Evolutionary conservation across 129 eudicot species (phyloP), one percentile per base, ranked within the genome.

Genomic region (Tagetes erecta): DNA sequence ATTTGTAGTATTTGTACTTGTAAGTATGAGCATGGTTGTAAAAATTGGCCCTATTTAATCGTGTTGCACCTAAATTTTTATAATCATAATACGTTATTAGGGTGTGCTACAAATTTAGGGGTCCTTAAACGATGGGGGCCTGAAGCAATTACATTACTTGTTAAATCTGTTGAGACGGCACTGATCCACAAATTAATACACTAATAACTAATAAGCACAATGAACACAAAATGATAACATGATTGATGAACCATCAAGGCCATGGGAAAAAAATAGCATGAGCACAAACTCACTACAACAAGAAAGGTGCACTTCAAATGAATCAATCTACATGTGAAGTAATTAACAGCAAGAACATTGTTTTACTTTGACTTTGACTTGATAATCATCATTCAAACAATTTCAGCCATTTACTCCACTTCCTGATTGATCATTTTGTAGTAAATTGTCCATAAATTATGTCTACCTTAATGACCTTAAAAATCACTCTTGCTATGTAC

Each of bases 211-310:
- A 10, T 50, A 40, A 64, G 33, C 68, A 69, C 57, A 74, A 49
- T 63, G 27, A 73, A 56, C 38, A 53, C 40, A 36, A 46, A 36
- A n/a, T 40, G 12, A 37, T 58, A 40, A 34, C 12, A 55, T 64
- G 14, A 41, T 52, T 33, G 51, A 39, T 62, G 47, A 68, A 4
- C 41, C 58, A 44, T 59, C 40, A 34, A 75, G 36, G 27, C 27
- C 27, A 20, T 20, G 27, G 27, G 27, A 20, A 20, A 8, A 90
- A 93, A 65, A 93, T 96, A 64, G 87, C 95, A 67, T 80, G 81
- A 30, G 96, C 88, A 66, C 92, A 86, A 81, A 93, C 98, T 75
- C 89, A 80, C 27, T 7, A 97, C 98, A 87, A 60, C 47, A 77
- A 71, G 63, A 51, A 83, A 64, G 12, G 49, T 66, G 7, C 62